These are phyloP conservation scores for Boletus smithii DNA, from an alignment of 1,284 basidiomycete species.

Conservation along the genomic window DNA sequence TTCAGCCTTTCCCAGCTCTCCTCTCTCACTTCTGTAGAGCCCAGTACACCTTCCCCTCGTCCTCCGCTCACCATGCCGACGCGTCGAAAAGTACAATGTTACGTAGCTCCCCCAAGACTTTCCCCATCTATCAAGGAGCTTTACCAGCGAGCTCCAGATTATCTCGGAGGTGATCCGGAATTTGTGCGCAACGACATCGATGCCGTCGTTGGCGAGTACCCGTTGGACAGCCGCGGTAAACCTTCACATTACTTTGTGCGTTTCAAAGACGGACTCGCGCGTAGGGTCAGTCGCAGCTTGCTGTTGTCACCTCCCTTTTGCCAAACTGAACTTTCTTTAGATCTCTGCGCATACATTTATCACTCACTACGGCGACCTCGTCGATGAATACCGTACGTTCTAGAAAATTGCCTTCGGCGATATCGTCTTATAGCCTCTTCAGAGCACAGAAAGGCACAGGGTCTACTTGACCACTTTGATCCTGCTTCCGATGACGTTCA, in stretches of 20 bases:
- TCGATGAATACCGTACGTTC: slow-evolving; percentile 56
- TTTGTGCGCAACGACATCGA: slow-evolving; percentile 37
- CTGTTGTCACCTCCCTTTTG: not conserved
- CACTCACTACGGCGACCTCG: slow-evolving; percentile 41
- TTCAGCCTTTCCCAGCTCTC: slow-evolving; percentile 18
- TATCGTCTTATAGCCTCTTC: slow-evolving; percentile 8
- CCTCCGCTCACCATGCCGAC: slow-evolving; percentile 11
- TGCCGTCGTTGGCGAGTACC: slow-evolving; percentile 59
- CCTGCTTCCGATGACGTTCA: slow-evolving; percentile 60
- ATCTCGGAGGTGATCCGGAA: slow-evolving; percentile 34
- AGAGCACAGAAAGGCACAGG: slow-evolving; percentile 45
- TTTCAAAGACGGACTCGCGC: slow-evolving; percentile 53
- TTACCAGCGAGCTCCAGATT: slow-evolving; percentile 40
- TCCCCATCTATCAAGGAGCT: slow-evolving; percentile 37
- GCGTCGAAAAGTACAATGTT: slow-evolving; percentile 18
- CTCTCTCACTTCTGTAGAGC: slow-evolving; percentile 16
- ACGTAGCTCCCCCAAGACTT: slow-evolving; percentile 33
- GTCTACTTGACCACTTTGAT: slow-evolving; percentile 51
- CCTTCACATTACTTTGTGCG: slow-evolving; percentile 58
- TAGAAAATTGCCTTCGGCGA: not conserved
- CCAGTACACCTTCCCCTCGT: slow-evolving; percentile 4
- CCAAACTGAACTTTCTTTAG: slow-evolving; percentile 30
- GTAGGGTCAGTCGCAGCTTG: slow-evolving; percentile 44
- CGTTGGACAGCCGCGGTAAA: slow-evolving; percentile 27
- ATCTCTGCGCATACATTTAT: slow-evolving; percentile 41